Percentiles rank a stretch among this genome's conserved stretches.
Evolutionary conservation across 176 grass and related monocot species (phyloP).

Genomic region (Aegilops umbellulata): DNA sequence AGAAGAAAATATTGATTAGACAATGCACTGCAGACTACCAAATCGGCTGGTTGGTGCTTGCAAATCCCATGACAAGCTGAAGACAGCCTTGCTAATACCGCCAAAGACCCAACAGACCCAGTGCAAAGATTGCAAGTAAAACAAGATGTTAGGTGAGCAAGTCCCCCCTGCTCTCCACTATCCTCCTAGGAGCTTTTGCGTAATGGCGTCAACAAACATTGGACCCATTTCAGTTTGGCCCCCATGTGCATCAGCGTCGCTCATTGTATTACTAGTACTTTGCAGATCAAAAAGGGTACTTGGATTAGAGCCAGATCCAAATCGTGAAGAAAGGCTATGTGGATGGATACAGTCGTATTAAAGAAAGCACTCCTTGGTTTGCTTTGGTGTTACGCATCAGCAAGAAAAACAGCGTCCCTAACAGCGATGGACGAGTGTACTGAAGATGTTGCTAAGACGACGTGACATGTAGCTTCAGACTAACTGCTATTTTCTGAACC

Average conservation of each 20-base stretch:
- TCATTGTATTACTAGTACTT: background rate
- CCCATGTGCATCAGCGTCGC: conserved; percentile 42
- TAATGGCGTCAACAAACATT: conserved; percentile 25
- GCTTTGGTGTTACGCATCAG: conserved; percentile 43
- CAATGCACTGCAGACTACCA: background rate
- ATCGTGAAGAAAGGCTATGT: conserved; percentile 3
- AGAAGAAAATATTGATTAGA: background rate
- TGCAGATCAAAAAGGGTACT: conserved; percentile 25
- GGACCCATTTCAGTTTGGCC: conserved; percentile 25
- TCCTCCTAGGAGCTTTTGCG: background rate
- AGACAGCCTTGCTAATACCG: conserved; percentile 38
- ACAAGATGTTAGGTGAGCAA: conserved; percentile 42
- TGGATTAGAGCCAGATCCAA: conserved; percentile 34
- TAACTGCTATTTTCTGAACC: conserved; percentile 16
- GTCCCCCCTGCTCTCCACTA: background rate
- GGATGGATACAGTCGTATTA: conserved; percentile 18
- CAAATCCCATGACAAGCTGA: background rate
- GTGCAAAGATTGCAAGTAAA: conserved; percentile 33
- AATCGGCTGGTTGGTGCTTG: conserved; percentile 9
- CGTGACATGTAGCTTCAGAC: conserved; percentile 22
- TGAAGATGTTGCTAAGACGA: conserved; percentile 31
- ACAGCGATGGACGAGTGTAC: conserved; percentile 1
- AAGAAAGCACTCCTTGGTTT: conserved; percentile 1
- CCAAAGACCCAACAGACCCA: conserved; percentile 8
- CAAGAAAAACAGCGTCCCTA: conserved; percentile 21